A percentile compares a stretch with the other conserved stretches of the same genome.
These are phyloP conservation scores for Fusarium equiseti DNA, from an alignment of 2,329 filamentous ascomycete species.

Conservation along the genomic window DNA sequence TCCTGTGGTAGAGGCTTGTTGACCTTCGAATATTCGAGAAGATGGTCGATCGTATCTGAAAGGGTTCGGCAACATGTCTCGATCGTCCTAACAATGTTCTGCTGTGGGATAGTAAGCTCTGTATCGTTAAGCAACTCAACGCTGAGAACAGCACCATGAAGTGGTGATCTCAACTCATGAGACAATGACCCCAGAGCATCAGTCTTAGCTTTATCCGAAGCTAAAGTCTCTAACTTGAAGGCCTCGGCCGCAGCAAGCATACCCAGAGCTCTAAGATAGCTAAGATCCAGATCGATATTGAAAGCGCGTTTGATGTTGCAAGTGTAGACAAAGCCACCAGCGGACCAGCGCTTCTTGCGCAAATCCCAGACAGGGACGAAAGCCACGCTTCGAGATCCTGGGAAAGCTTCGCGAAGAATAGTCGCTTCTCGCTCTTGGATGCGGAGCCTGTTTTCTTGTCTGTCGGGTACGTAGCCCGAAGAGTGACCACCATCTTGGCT, in stretches of 20 bases:
- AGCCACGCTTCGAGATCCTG: conserved; percentile 59
- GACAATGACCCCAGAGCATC: conserved; percentile 71
- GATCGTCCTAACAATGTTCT: conserved; percentile 61
- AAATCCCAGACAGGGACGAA: conserved; percentile 63
- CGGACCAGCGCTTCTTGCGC: conserved; percentile 60
- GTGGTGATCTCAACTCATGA: conserved; percentile 70
- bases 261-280: conserved; percentile 64
- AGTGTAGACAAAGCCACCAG: conserved; percentile 64
- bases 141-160: conserved; percentile 70
- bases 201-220: conserved; percentile 63
- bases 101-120: conserved; percentile 59
- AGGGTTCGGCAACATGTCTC: conserved; percentile 64
- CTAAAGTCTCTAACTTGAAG: conserved; percentile 55
- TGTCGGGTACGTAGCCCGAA: not conserved
- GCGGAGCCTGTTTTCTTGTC: conserved; percentile 8
- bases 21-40: conserved; percentile 68
- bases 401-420: conserved; percentile 53
- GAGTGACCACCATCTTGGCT: not conserved
- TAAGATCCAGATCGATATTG: conserved; percentile 61
- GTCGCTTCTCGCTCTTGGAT: conserved; percentile 35
- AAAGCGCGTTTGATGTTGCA: conserved; percentile 58
- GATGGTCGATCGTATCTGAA: conserved; percentile 66
- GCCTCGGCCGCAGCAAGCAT: conserved; percentile 69
- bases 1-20: conserved; percentile 52
- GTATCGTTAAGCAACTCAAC: conserved; percentile 67